Conservation (phyloP, 352 stramenopile genomes). For the Aphanomyces invadans region DNA sequence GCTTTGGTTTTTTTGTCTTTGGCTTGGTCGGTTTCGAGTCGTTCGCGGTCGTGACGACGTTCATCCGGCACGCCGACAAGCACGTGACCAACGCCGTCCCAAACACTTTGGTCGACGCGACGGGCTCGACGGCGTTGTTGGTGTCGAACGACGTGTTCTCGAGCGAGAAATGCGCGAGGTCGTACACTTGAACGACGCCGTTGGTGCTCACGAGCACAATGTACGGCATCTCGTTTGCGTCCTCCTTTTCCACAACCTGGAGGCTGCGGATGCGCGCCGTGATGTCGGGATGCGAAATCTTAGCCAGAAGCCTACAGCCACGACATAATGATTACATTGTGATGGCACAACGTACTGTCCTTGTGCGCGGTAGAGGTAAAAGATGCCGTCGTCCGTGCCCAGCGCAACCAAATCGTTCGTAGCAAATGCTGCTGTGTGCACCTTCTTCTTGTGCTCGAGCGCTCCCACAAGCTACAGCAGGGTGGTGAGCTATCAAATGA, state of each 20-base stretch:
- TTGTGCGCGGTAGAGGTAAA: conserved; percentile 73
- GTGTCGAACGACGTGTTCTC: conserved; percentile 43
- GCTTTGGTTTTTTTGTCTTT: conserved; percentile 41
- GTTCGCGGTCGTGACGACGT: conserved; percentile 24
- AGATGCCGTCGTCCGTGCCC: conserved; percentile 66
- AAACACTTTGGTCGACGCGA: conserved; percentile 54
- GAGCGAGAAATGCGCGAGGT: conserved; percentile 52
- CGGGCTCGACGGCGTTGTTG: conserved; percentile 36
- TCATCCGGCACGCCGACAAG: conserved; percentile 47
- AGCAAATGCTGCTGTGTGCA: conserved; percentile 64
- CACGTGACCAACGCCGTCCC: conserved; percentile 71
- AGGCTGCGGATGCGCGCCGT: conserved; percentile 65
- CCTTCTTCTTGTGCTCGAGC: conserved; percentile 63
- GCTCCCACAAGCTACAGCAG: conserved; percentile 42
- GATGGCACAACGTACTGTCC: conserved; percentile 36
- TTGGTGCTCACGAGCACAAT: conserved; percentile 70
- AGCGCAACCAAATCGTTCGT: conserved; percentile 70
- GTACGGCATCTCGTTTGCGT: conserved; percentile 48
- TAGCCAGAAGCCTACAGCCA: conserved; percentile 45
- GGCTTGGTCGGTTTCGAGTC: conserved; percentile 28
- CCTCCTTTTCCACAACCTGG: conserved; percentile 59
- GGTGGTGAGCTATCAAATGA: neutral
- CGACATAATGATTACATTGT: neutral
- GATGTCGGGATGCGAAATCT: conserved; percentile 55
- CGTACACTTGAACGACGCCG: conserved; percentile 72